phyloP scores from a whole-genome alignment of 176 grass and related monocot genomes.

The sorghum (Sorghum bicolor) region Sorghum_bicolor_NCBIv3 NC_012870.2:72870501-72871000 shows the following conservation, averaged over 20 bases:
- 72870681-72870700: background rate
- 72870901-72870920: too few species aligned
- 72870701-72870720: background rate
- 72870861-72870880: background rate
- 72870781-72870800: background rate
- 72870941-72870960: too few species aligned
- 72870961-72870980: too few species aligned
- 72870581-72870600: background rate
- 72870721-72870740: background rate
- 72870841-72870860: slow-evolving; percentile 7
- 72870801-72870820: background rate
- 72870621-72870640: background rate
- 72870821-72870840: background rate
- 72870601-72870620: background rate
- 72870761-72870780: background rate
- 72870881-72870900: slow-evolving; percentile 23
- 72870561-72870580: background rate
- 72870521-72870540: background rate
- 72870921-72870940: too few species aligned
- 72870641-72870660: background rate
- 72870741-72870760: background rate
- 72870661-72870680: background rate
- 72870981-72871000: too few species aligned
- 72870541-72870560: background rate
- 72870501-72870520: background rate